A percentile compares a stretch with the other conserved stretches of the same genome.
Conservation (phyloP, 345 rosid species). For the Acer negundo region DNA sequence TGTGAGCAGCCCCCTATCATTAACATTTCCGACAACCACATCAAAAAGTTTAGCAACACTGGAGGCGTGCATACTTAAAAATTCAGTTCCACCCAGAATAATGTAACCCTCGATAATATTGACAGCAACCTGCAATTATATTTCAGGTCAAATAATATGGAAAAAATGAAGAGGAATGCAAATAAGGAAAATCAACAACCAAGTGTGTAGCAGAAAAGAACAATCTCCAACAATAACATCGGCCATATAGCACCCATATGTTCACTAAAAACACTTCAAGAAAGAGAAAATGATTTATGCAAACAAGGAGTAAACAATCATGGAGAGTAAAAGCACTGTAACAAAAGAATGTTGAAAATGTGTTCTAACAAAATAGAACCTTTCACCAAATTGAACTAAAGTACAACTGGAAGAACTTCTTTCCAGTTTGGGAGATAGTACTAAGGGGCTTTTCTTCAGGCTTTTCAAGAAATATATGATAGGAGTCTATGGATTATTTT, state of each 20-base stretch:
- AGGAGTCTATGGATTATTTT: too few relatives aligned
- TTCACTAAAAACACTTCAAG: not conserved
- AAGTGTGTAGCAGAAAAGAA: not conserved
- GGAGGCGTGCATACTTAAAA: conserved; percentile 78
- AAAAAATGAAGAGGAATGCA: not conserved
- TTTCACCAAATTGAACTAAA: not conserved
- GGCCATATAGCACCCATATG: not conserved
- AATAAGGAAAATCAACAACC: not conserved
- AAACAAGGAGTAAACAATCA: not conserved
- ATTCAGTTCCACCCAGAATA: conserved; percentile 78
- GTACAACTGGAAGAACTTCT: not conserved
- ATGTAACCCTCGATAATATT: conserved; percentile 77
- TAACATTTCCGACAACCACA: conserved; percentile 90
- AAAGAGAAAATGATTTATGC: not conserved
- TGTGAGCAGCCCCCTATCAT: conserved; percentile 78
- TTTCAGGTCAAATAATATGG: conserved; percentile 12
- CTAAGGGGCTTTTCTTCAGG: not conserved
- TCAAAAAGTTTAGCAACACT: conserved; percentile 87
- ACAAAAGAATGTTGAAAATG: not conserved
- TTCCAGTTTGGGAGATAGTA: not conserved
- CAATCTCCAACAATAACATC: not conserved
- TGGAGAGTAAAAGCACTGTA: not conserved
- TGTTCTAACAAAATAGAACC: not conserved
- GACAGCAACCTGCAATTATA: conserved; percentile 71
- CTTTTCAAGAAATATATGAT: not conserved